Conservation (phyloP, 148 eudicot genomes). For the Rhododendron simsii region DNA sequence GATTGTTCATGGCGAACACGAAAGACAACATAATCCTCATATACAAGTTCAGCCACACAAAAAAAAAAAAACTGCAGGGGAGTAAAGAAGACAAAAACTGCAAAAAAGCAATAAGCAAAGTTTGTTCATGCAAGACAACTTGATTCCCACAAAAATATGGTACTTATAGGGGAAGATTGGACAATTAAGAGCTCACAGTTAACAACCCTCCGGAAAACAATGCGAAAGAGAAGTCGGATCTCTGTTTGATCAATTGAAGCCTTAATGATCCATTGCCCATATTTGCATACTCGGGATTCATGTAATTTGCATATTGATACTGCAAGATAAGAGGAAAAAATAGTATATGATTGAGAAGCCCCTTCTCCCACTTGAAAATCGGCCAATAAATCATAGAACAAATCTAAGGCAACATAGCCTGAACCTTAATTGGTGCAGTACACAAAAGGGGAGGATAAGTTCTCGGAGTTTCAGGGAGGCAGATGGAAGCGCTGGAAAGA, state of each 20-base stretch:
- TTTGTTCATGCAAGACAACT: neutral
- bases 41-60: neutral
- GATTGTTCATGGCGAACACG: neutral
- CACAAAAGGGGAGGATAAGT: constrained; percentile 60
- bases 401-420: neutral
- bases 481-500: constrained; percentile 50
- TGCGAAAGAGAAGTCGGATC: constrained; percentile 79
- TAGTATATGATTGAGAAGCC: neutral
- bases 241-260: constrained; percentile 80
- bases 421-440: constrained; percentile 84
- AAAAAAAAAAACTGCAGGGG: neutral
- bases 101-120: too few relatives aligned
- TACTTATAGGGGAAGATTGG: constrained; percentile 1
- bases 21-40: neutral
- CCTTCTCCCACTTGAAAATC: neutral
- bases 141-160: neutral
- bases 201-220: constrained; percentile 73
- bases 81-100: neutral
- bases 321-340: constrained; percentile 26
- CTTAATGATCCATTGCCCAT: constrained; percentile 66
- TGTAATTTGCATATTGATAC: constrained; percentile 78
- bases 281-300: constrained; percentile 39
- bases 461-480: constrained; percentile 48
- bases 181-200: constrained; percentile 36
- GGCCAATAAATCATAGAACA: neutral